Evolutionary conservation across 306 rosid species (phyloP), one percentile per base, ranked within the genome.

Genomic region (Dalbergia cultrata): DNA sequence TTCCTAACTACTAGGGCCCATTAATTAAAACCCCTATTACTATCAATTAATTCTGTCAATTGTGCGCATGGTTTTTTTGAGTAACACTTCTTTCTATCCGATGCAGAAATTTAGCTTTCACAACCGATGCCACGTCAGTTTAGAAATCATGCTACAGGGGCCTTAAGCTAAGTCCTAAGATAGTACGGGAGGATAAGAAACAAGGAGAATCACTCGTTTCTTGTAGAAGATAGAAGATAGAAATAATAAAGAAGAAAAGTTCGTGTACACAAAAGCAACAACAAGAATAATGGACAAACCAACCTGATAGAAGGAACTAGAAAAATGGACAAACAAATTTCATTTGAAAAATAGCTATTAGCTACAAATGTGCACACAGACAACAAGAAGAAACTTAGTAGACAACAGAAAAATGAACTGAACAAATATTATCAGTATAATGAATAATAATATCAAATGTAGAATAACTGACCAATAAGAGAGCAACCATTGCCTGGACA

Each of bases 401-500:
- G 39, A 50, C 53, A 45, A 34, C 19, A 17, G 13, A 31, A 76
- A 59, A 76, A 70, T 67, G 16, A 54, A 54, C 21, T 47, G 56
- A 72, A 65, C 43, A 26, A 43, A 53, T 43, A 49, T 43, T 21
- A 62, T 10, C 68, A 26, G 54, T 54, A 76, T 50, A 70, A 26
- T 26, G 31, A 26, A 1, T 2, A 45, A 79, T 6, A 58, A 86
- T 66, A 67, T 44, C 21, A 60, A 70, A 34, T 5, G 65, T 9
- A 47, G 57, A 65, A 16, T 21, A 53, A 88, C 92, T 84, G 8
- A 92, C 94, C 92, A 89, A 74, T 80, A 87, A 71, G 71, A 94
- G 94, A n/a, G 97, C 96, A 43, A 94, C 97, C 34, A 85, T 78
- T 53, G 98, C 97, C 85, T 94, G 98, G 70, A 90, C 86, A 21